These are phyloP conservation scores for Fagus crenata DNA, from an alignment of 306 rosid species.

Conservation along the genomic window DNA sequence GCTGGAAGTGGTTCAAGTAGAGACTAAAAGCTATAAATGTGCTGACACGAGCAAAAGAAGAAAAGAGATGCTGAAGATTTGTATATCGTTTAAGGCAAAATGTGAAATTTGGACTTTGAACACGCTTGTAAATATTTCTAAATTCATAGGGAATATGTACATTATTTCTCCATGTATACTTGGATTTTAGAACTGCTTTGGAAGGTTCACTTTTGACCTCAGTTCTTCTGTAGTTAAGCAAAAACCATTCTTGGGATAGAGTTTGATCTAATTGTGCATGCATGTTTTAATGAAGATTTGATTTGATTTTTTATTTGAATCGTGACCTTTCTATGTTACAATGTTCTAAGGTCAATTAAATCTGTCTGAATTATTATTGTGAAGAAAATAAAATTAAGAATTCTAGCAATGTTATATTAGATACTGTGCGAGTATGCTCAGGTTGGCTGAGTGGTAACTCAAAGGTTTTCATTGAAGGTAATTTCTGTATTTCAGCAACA, in stretches of 20 bases:
- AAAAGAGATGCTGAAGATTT: not conserved
- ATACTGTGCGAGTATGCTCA: not conserved
- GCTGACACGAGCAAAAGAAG: not conserved
- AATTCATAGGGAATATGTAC: not conserved
- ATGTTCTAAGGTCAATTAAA: not conserved
- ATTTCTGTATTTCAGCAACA: no score
- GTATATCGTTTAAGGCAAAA: not conserved
- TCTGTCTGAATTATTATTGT: not conserved
- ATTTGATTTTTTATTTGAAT: not conserved
- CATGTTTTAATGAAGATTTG: not conserved
- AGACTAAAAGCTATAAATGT: conserved; percentile 7
- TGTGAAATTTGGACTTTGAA: not conserved
- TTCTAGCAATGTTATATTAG: not conserved
- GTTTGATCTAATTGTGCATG: not conserved
- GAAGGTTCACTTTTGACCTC: not conserved
- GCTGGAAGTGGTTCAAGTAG: not conserved
- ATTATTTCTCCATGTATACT: not conserved
- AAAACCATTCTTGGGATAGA: not conserved
- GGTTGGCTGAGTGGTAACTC: no score
- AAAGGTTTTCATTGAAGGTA: no score
- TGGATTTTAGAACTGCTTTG: not conserved
- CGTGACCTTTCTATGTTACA: not conserved
- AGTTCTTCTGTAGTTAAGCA: not conserved
- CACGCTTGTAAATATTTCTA: not conserved
- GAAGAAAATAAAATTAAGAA: not conserved